Evolutionary conservation across 2,329 filamentous ascomycete species (phyloP).

Genomic region (Botrytis tulipae): DNA sequence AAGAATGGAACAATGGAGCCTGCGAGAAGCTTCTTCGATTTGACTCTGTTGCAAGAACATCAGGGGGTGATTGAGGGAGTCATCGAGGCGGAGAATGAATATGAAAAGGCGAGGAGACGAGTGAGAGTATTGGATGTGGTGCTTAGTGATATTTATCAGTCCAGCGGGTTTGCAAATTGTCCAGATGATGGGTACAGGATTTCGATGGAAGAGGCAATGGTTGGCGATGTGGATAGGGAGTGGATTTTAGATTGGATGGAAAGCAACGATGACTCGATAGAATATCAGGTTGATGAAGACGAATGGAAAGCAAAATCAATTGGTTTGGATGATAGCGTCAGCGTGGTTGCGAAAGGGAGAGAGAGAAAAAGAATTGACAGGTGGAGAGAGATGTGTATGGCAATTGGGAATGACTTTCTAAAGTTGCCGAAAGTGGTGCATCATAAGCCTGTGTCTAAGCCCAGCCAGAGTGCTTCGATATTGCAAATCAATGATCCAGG

Average conservation of each 20-base stretch:
- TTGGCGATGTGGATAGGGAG: constrained; percentile 23
- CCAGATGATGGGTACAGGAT: constrained; percentile 27
- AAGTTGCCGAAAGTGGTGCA: neutral
- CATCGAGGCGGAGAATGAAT: constrained; percentile 20
- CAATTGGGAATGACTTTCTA: neutral
- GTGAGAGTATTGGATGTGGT: constrained; percentile 20
- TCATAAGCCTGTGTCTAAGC: neutral
- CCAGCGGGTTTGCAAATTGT: constrained; percentile 24
- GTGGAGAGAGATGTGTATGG: neutral
- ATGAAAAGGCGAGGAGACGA: constrained; percentile 4
- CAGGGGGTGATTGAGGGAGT: constrained; percentile 13
- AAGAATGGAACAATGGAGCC: constrained; percentile 5
- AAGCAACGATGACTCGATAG: neutral
- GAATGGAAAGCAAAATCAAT: constrained; percentile 14
- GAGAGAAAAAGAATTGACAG: constrained; percentile 18
- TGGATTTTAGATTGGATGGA: constrained; percentile 27
- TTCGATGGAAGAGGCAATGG: constrained; percentile 24
- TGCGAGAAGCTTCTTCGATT: constrained; percentile 24
- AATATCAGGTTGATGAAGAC: neutral
- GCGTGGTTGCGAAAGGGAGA: constrained; percentile 13
- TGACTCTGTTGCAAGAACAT: constrained; percentile 18
- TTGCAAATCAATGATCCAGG: neutral
- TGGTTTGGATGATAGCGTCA: constrained; percentile 10
- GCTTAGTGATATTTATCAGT: constrained; percentile 20
- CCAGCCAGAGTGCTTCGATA: neutral